These are phyloP conservation scores for Karstenula rhodostoma DNA, from an alignment of 2,329 filamentous ascomycete genomes.

Conservation along the genomic window DNA sequence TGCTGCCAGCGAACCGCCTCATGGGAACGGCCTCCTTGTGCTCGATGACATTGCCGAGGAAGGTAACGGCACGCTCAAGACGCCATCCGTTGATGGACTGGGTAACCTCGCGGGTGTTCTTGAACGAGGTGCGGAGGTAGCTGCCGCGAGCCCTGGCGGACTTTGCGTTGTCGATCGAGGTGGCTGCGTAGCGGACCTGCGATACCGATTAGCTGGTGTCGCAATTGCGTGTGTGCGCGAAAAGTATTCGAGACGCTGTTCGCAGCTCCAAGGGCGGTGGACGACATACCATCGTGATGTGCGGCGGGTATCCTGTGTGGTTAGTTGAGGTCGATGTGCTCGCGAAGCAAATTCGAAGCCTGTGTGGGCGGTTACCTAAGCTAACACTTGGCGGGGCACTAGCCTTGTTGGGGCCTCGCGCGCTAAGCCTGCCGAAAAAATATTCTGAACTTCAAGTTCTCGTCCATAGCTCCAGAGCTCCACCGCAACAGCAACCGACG, in stretches of 20 bases:
- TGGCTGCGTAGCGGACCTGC: conserved; percentile 51
- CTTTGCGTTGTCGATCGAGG: conserved; percentile 54
- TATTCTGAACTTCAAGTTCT: conserved; percentile 1
- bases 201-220: conserved; percentile 35
- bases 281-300: conserved; percentile 34
- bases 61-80: conserved; percentile 90
- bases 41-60: conserved; percentile 97
- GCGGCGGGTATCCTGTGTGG: conserved; percentile 45
- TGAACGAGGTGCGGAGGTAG: conserved; percentile 99
- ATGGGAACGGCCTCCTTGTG: conserved; percentile 98
- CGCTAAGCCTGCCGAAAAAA: conserved; percentile 12
- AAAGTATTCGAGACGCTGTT: conserved; percentile 11
- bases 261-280: conserved; percentile 38
- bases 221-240: conserved; percentile 4
- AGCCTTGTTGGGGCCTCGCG: neutral
- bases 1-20: conserved; percentile 96
- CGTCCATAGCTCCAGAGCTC: neutral
- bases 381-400: conserved; percentile 1
- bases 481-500: neutral
- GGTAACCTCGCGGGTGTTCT: conserved; percentile 99
- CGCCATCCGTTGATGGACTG: conserved; percentile 99
- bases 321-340: conserved; percentile 36
- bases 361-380: conserved; percentile 30
- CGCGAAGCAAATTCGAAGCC: conserved; percentile 34
- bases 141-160: conserved; percentile 97